phyloP scores from a whole-genome alignment of 345 rosid species.

The Gossypium rotundifolium region DNA sequence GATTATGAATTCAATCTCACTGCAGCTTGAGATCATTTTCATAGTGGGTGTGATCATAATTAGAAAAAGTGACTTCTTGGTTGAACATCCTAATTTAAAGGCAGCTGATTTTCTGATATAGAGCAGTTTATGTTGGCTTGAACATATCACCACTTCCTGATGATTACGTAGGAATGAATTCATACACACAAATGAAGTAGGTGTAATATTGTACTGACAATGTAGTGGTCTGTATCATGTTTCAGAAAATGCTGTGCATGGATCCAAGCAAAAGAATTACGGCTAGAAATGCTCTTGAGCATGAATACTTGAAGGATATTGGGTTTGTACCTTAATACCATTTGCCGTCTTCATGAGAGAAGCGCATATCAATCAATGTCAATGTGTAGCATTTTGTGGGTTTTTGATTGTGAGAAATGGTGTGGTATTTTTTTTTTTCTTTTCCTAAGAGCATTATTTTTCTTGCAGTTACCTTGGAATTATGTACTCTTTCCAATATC shows the following conservation, averaged over 20 bases:
- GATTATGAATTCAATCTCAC: neutral
- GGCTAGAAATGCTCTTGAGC: slow-evolving; percentile 85
- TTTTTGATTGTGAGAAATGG: slow-evolving; percentile 20
- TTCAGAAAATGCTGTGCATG: slow-evolving; percentile 90
- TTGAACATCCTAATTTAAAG: neutral
- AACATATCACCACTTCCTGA: neutral
- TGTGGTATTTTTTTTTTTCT: neutral
- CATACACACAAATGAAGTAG: neutral
- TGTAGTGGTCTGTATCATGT: slow-evolving; percentile 6
- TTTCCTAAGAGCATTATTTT: neutral
- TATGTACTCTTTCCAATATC: neutral
- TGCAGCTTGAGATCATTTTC: neutral
- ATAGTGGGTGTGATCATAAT: neutral
- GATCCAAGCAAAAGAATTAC: slow-evolving; percentile 88
- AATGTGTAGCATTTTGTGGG: slow-evolving; percentile 15
- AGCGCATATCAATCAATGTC: slow-evolving; percentile 9
- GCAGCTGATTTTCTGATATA: neutral
- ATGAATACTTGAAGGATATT: slow-evolving; percentile 89
- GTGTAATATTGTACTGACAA: slow-evolving; percentile 12
- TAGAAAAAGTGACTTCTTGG: neutral
- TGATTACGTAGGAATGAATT: neutral
- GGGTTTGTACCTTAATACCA: slow-evolving; percentile 43
- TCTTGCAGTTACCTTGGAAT: neutral
- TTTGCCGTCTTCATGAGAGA: slow-evolving; percentile 6
- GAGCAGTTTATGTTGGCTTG: neutral